Evolutionary conservation across 441 rosid genomes (phyloP).

Genomic region (Euphorbia neoarborescens): DNA sequence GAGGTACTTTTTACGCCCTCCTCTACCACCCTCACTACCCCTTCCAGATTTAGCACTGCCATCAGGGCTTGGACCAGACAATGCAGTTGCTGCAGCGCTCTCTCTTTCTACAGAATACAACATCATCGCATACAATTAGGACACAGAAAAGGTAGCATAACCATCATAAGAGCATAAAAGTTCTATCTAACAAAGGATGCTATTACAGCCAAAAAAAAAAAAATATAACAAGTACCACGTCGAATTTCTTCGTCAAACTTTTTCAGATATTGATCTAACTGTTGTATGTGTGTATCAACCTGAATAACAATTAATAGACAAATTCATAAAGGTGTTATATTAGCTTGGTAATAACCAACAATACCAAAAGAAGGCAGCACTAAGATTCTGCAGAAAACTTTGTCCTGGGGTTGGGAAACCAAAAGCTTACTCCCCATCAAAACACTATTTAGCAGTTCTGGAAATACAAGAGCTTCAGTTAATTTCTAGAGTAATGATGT

Average conservation of each 20-base stretch:
- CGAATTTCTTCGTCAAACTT: constrained; percentile 71
- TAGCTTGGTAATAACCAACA: background rate
- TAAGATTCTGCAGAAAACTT: background rate
- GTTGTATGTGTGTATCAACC: constrained; percentile 93
- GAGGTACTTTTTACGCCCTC: constrained; percentile 84
- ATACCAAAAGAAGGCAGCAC: background rate
- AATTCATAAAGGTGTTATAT: constrained; percentile 7
- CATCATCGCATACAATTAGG: constrained; percentile 4
- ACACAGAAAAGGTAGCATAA: background rate
- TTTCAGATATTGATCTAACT: constrained; percentile 83
- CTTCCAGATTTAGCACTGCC: constrained; percentile 51
- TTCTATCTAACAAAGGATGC: background rate
- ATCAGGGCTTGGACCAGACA: constrained; percentile 38
- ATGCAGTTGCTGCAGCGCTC: constrained; percentile 31
- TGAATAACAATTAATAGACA: constrained; percentile 31
- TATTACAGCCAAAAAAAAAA: background rate
- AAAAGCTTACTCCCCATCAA: background rate
- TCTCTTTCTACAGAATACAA: constrained; percentile 51
- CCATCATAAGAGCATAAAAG: background rate
- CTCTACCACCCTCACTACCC: constrained; percentile 70
- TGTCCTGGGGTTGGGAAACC: too few relatives aligned
- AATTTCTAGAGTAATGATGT: background rate
- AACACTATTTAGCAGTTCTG: background rate
- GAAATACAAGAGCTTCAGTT: too few relatives aligned
- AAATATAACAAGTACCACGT: constrained; percentile 52